Evolutionary conservation across 768 basidiomycete species (phyloP).

Genomic region (Trametes cubensis): DNA sequence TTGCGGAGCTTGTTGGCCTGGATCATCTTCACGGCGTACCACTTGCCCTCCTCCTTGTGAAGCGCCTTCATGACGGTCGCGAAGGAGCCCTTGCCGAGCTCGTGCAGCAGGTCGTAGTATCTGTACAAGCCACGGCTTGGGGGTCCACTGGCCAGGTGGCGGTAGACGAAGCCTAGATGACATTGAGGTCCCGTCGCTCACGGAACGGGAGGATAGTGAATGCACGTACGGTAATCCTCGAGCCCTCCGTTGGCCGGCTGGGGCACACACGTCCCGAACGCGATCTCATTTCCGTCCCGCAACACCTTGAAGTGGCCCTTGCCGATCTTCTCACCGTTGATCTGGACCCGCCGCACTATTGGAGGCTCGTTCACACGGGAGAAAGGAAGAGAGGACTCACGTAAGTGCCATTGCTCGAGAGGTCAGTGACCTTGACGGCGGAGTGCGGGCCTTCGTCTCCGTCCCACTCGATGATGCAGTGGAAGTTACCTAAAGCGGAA

Average conservation of each 20-base stretch:
- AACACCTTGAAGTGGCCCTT: constrained; percentile 58
- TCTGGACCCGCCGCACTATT: constrained; percentile 41
- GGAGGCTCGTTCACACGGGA: not conserved
- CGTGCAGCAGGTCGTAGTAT: constrained; percentile 64
- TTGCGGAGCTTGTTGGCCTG: constrained; percentile 50
- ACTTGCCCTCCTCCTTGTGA: constrained; percentile 65
- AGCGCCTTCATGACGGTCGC: constrained; percentile 88
- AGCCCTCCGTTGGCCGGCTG: constrained; percentile 44
- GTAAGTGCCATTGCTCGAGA: constrained; percentile 54
- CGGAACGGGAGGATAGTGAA: not conserved
- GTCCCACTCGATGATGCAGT: constrained; percentile 64
- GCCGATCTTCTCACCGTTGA: constrained; percentile 68
- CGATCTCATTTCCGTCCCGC: constrained; percentile 82
- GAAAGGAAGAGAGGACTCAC: constrained; percentile 5
- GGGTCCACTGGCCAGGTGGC: constrained; percentile 57
- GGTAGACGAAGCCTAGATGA: constrained; percentile 67
- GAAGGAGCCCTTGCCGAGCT: constrained; percentile 90
- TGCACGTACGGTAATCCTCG: constrained; percentile 75
- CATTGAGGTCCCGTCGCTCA: constrained; percentile 1
- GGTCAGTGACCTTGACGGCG: constrained; percentile 54
- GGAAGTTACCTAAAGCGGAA: constrained; percentile 47
- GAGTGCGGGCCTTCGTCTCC: constrained; percentile 46
- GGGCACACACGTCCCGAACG: constrained; percentile 66
- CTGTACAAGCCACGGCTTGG: constrained; percentile 59
- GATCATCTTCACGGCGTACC: constrained; percentile 91